Evolutionary conservation across 352 stramenopile genomes (phyloP), one percentile per base, ranked within the genome.

Genomic region (Phytopythium montanum): DNA sequence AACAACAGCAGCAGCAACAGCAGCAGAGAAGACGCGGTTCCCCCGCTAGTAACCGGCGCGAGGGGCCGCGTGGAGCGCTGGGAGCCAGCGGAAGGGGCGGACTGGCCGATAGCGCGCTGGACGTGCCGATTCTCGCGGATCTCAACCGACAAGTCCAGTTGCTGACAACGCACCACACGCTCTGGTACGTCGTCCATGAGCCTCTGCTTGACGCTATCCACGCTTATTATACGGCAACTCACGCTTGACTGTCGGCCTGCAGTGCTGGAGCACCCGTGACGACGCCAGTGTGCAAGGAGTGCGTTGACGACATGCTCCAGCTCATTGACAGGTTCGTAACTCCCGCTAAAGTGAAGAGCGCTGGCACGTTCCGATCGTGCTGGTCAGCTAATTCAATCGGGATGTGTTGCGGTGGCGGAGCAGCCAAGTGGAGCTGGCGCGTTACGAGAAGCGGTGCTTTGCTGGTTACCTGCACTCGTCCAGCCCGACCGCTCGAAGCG

Each of bases 221-320:
- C 13, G 29, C 50, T 42, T 14, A 46, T 19, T 52, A 38, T 13
- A 16, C 54, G 33, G 33, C 57, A 49, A 36, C 36, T 10, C 41
- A 50, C 16, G 9, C 3, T 4, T 46, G 12, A 29, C 4, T 28
- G 25, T 33, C 10, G 36, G 3, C 25, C 1, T 63, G 34, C 34
- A 93, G 70, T 59, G 70, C 76, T 9, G 84, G 84, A 0, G 54
- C 82, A 33, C 81, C 81, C 0, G 71, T 94, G 33, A 76, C 66
- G 34, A 87, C 80, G 6, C 82, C 81, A 42, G 73, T 77, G 53
- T 94, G 84, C 54, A 85, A 88, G 50, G 78, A 92, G 26, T 94
- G 84, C 50, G 69, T 89, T 48, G 84, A 94, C 58, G 67, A 62
- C 26, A 94, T 94, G 84, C 59, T 88, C 19, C 68, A 76, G 33